Conservation (phyloP, 139 green algal species). For the Chloropicon primus region DNA sequence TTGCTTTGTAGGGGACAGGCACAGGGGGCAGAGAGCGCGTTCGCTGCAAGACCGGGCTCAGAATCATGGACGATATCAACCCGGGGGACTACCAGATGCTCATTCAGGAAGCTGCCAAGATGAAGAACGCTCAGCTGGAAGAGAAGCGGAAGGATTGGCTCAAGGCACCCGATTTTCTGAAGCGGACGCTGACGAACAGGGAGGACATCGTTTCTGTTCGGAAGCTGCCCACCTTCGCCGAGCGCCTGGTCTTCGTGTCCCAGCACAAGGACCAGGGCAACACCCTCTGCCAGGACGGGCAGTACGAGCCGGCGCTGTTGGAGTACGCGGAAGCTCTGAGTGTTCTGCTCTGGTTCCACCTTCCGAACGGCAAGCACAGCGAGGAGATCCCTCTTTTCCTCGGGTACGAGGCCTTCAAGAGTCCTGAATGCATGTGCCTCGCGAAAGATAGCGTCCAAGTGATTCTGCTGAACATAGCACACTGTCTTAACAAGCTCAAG, state of each 20-base stretch:
- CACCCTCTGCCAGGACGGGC: not conserved
- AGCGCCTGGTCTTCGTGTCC: not conserved
- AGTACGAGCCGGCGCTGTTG: not conserved
- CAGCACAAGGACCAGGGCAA: not conserved
- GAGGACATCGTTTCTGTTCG: not conserved
- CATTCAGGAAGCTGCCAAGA: not conserved
- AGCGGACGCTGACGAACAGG: not conserved
- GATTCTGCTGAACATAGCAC: not conserved
- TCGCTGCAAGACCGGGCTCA: too few species aligned
- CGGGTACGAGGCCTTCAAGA: not conserved
- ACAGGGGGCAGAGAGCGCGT: too few species aligned
- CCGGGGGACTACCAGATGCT: not conserved
- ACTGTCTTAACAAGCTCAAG: not conserved
- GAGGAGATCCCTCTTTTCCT: not conserved
- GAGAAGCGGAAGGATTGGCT: not conserved
- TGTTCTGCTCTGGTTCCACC: not conserved
- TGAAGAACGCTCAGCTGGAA: not conserved
- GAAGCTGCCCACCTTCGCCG: not conserved
- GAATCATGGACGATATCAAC: not conserved
- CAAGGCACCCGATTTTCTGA: not conserved
- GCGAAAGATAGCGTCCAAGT: not conserved
- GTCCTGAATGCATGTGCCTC: not conserved
- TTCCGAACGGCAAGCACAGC: not conserved
- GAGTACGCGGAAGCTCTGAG: not conserved
- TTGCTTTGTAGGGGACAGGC: too few species aligned